phyloP scores from a whole-genome alignment of 331 rosid genomes.

The Arachis monticola region DNA sequence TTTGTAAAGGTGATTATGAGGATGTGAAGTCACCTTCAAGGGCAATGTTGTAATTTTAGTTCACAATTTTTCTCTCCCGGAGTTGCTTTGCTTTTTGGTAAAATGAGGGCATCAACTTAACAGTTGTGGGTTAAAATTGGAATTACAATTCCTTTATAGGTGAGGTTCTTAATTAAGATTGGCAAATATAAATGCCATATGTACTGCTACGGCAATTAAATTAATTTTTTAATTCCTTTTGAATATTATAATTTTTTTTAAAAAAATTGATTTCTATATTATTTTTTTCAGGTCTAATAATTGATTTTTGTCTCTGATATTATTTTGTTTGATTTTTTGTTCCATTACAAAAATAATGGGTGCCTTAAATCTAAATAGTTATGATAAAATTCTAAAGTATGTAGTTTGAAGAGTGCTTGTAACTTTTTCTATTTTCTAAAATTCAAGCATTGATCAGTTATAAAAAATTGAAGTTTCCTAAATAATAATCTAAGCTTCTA shows the following conservation, averaged over 20 bases:
- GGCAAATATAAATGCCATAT: constrained; percentile 32
- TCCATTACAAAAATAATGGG: too few relatives aligned
- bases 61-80: constrained; percentile 55
- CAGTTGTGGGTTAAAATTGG: constrained; percentile 55
- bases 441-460: too few relatives aligned
- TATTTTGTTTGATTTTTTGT: too few relatives aligned
- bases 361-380: too few relatives aligned
- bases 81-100: constrained; percentile 80
- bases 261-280: too few relatives aligned
- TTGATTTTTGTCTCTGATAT: too few relatives aligned
- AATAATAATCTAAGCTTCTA: too few relatives aligned
- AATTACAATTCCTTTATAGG: constrained; percentile 54
- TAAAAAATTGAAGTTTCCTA: too few relatives aligned
- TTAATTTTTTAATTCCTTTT: constrained; percentile 25
- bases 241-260: too few relatives aligned
- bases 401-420: too few relatives aligned
- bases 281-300: not conserved
- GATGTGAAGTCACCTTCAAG: constrained; percentile 92
- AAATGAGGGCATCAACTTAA: constrained; percentile 61
- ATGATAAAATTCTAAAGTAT: too few relatives aligned
- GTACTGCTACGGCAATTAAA: not conserved
- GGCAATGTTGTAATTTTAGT: constrained; percentile 63
- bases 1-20: constrained; percentile 81
- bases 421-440: too few relatives aligned
- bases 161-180: constrained; percentile 44